Evolutionary conservation across 2,329 filamentous ascomycete genomes (phyloP).

Genomic region (Aspergillus pseudoviridinutans): DNA sequence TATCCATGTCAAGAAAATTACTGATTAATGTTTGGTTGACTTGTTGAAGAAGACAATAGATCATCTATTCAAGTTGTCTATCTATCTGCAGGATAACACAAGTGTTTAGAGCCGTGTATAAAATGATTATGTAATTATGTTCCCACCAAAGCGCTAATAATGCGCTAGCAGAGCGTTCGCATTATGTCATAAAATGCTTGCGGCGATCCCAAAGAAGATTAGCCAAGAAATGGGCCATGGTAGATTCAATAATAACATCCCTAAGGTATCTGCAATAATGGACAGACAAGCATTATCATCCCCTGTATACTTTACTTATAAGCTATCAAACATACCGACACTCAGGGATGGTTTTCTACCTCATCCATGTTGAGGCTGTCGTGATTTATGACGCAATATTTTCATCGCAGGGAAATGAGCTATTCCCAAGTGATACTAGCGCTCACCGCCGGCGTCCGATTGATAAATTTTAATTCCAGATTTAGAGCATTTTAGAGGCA

Average conservation of each 20-base stretch:
- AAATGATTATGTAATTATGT: neutral
- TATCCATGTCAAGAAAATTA: neutral
- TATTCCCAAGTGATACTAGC: neutral
- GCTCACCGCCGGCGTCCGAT: neutral
- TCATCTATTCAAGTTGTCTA: neutral
- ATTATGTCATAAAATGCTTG: conserved; percentile 23
- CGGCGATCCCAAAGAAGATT: conserved; percentile 9
- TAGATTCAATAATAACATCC: neutral
- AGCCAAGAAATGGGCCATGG: neutral
- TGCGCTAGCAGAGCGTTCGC: conserved; percentile 12
- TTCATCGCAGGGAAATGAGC: neutral
- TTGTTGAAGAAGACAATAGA: neutral
- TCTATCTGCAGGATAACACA: neutral
- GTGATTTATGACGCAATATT: neutral
- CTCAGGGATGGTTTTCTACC: neutral
- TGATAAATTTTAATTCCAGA: neutral
- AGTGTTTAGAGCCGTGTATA: neutral
- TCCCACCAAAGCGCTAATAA: conserved; percentile 8
- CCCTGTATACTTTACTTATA: too few relatives aligned
- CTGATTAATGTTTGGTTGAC: neutral
- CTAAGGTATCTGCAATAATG: too few relatives aligned
- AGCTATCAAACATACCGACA: neutral
- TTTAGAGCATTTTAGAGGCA: neutral
- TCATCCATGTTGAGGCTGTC: neutral
- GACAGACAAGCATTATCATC: too few relatives aligned